A percentile compares a stretch with the other conserved stretches of the same genome.
Conservation (phyloP, 2,329 filamentous ascomycete genomes). For the Conoideocrella luteorostrata region DNA sequence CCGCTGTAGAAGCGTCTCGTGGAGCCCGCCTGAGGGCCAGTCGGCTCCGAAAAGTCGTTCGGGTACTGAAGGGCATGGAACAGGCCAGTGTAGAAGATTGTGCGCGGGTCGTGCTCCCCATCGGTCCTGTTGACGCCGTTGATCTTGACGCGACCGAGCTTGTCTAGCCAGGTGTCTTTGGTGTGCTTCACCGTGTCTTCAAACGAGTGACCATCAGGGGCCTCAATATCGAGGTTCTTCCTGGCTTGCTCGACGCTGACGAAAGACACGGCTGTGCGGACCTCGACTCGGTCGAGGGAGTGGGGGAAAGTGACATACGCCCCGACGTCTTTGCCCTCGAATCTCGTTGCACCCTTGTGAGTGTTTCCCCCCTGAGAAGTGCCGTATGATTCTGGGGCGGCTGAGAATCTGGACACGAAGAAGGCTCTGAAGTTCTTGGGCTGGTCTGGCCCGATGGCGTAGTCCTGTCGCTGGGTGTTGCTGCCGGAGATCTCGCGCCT, state of each 20-base stretch:
- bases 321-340: conserved; percentile 29
- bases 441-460: conserved; percentile 34
- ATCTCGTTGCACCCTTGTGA: conserved; percentile 13
- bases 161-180: conserved; percentile 38
- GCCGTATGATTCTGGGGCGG: conserved; percentile 32
- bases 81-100: conserved; percentile 38
- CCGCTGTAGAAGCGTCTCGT: conserved; percentile 35
- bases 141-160: conserved; percentile 35
- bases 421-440: conserved; percentile 36
- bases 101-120: conserved; percentile 33
- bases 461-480: conserved; percentile 41
- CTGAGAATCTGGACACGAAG: conserved; percentile 40
- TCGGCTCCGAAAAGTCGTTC: conserved; percentile 39
- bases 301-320: conserved; percentile 34
- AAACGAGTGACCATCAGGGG: conserved; percentile 28
- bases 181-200: conserved; percentile 31
- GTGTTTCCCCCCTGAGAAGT: conserved; percentile 23
- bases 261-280: conserved; percentile 41
- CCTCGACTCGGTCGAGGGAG: conserved; percentile 27
- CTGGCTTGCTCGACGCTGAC: conserved; percentile 40
- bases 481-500: conserved; percentile 33
- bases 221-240: conserved; percentile 37
- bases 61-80: conserved; percentile 43
- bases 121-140: conserved; percentile 35
- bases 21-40: conserved; percentile 13